Evolutionary conservation across 768 basidiomycete genomes (phyloP).

Genomic region (Tylopilus sp.): DNA sequence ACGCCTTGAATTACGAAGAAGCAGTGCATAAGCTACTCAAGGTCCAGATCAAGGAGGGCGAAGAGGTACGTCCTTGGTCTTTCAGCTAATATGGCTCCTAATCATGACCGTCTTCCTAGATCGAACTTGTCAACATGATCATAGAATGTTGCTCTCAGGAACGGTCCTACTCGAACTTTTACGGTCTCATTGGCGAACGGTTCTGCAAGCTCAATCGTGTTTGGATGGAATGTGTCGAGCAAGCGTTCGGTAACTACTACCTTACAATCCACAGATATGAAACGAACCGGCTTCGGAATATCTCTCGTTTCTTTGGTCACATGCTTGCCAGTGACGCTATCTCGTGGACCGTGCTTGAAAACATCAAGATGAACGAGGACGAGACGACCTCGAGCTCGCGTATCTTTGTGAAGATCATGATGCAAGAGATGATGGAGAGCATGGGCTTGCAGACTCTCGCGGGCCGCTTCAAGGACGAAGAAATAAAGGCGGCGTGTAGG

Average conservation of each 20-base stretch:
- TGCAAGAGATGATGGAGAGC: slow-evolving; percentile 91
- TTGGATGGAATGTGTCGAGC: slow-evolving; percentile 89
- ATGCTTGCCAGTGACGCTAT: slow-evolving; percentile 82
- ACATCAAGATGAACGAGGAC: slow-evolving; percentile 93
- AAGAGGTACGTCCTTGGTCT: slow-evolving; percentile 64
- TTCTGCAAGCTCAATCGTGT: slow-evolving; percentile 94
- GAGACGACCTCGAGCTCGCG: slow-evolving; percentile 94
- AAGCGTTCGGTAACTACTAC: slow-evolving; percentile 87
- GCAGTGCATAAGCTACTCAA: slow-evolving; percentile 97
- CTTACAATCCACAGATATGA: slow-evolving; percentile 98
- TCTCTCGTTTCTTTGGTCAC: slow-evolving; percentile 95
- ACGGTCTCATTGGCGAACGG: slow-evolving; percentile 92
- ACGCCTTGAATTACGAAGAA: slow-evolving; percentile 96
- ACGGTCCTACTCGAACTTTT: slow-evolving; percentile 96
- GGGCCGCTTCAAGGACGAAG: too few relatives aligned
- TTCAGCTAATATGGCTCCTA: not conserved
- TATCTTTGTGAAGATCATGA: slow-evolving; percentile 96
- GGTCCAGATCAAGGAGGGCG: slow-evolving; percentile 85
- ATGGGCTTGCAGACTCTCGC: too few relatives aligned
- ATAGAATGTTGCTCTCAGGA: slow-evolving; percentile 99
- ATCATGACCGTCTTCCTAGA: slow-evolving; percentile 41
- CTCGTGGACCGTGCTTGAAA: slow-evolving; percentile 83
- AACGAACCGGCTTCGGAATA: slow-evolving; percentile 96
- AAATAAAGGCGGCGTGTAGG: too few relatives aligned
- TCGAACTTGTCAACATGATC: slow-evolving; percentile 96